Conservation (phyloP, 768 basidiomycete species). For the Chiua virens region DNA sequence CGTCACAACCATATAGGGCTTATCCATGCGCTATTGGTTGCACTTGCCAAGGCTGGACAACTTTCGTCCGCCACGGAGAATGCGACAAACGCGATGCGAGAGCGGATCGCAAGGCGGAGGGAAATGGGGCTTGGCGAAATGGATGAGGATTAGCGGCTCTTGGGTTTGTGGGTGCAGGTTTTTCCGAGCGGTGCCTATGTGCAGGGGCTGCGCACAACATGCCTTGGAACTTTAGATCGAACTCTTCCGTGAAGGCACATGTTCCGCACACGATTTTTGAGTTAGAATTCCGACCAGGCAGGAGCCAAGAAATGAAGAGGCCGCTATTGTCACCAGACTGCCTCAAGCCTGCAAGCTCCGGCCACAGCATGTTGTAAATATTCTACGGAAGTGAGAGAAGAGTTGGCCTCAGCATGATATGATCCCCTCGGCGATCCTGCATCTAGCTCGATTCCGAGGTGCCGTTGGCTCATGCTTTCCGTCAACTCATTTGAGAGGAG, state of each 20-base stretch:
- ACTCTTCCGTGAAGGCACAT: slow-evolving; percentile 2
- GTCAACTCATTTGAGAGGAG: too few relatives aligned
- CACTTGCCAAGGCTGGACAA: slow-evolving; percentile 69
- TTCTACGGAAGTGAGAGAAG: neutral
- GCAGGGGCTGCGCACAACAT: too few relatives aligned
- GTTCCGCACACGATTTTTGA: neutral
- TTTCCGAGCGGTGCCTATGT: neutral
- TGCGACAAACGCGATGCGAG: slow-evolving; percentile 45
- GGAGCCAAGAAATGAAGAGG: neutral
- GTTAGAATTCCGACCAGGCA: slow-evolving; percentile 8
- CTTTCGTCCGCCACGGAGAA: slow-evolving; percentile 51
- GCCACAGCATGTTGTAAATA: slow-evolving; percentile 12
- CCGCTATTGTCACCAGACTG: neutral
- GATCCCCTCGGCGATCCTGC: too few relatives aligned
- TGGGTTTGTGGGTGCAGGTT: slow-evolving; percentile 1
- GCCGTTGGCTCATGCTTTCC: too few relatives aligned
- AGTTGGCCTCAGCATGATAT: too few relatives aligned
- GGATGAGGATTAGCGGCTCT: slow-evolving; percentile 39
- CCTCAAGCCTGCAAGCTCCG: slow-evolving; percentile 6
- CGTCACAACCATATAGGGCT: slow-evolving; percentile 87
- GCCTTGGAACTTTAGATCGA: too few relatives aligned
- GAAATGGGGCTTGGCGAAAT: slow-evolving; percentile 40
- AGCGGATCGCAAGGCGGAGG: slow-evolving; percentile 41
- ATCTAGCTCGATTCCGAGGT: too few relatives aligned
- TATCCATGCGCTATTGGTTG: slow-evolving; percentile 69